phyloP scores from a whole-genome alignment of 768 basidiomycete species.

The Pisolithus albus region DNA sequence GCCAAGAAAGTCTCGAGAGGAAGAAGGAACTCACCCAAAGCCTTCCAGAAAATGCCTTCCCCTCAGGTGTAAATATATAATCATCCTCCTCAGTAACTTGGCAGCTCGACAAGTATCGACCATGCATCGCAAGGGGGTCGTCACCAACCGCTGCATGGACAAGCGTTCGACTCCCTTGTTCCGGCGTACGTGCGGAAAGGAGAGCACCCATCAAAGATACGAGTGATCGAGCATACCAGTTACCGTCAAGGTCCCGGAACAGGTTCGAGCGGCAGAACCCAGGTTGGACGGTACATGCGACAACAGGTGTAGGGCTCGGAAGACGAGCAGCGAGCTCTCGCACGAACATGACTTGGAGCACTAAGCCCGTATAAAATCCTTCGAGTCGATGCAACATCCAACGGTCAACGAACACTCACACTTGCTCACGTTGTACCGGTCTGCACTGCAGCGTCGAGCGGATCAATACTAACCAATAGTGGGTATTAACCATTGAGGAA shows the following conservation, averaged over 20 bases:
- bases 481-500: neutral
- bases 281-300: conserved; percentile 24
- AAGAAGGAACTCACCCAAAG: conserved; percentile 27
- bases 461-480: neutral
- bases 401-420: conserved; percentile 9
- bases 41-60: conserved; percentile 19
- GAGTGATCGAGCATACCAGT: conserved; percentile 1
- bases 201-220: conserved; percentile 3
- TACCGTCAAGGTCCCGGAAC: conserved; percentile 6
- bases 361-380: conserved; percentile 9
- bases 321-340: conserved; percentile 28
- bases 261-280: conserved; percentile 30
- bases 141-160: conserved; percentile 27
- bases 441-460: conserved; percentile 1
- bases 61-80: conserved; percentile 23
- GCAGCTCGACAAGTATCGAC: conserved; percentile 24
- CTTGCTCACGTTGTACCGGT: conserved; percentile 22
- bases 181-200: conserved; percentile 21
- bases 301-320: conserved; percentile 13
- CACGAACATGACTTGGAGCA: conserved; percentile 28
- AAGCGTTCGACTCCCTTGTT: conserved; percentile 31
- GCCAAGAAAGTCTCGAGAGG: neutral
- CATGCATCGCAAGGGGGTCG: conserved; percentile 20
- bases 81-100: conserved; percentile 24
- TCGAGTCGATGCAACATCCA: neutral